Conservation (phyloP, 2,329 filamentous ascomycete genomes). For the Pyrenochaeta sp. region DNA sequence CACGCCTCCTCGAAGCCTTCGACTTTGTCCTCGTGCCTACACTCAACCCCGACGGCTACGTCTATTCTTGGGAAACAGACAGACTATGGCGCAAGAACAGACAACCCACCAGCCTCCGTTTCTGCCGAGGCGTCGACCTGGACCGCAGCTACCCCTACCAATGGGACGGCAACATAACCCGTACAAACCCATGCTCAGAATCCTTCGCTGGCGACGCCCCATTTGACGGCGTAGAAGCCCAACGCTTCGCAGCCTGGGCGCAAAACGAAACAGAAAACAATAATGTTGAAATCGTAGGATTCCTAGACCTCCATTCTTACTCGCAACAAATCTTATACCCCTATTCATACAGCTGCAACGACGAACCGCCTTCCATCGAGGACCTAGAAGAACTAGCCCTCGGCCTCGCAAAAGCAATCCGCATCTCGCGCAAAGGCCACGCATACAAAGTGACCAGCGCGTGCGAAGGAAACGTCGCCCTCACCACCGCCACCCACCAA, state of each 20-base stretch:
- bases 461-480: constrained; percentile 77
- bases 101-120: constrained; percentile 80
- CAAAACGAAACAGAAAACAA: constrained; percentile 76
- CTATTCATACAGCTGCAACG: constrained; percentile 83
- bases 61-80: constrained; percentile 91
- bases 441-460: constrained; percentile 77
- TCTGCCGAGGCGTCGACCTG: constrained; percentile 88
- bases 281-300: constrained; percentile 79
- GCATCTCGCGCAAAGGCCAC: constrained; percentile 76
- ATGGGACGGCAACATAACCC: constrained; percentile 74
- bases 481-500: constrained; percentile 12
- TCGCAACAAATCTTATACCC: constrained; percentile 95
- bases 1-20: constrained; percentile 80
- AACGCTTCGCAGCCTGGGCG: constrained; percentile 80
- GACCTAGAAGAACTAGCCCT: constrained; percentile 90
- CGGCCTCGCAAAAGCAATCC: constrained; percentile 88
- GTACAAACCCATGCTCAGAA: constrained; percentile 85
- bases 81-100: constrained; percentile 95
- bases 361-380: constrained; percentile 83
- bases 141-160: constrained; percentile 86
- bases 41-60: constrained; percentile 91
- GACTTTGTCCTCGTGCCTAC: constrained; percentile 90
- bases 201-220: constrained; percentile 84
- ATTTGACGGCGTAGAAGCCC: constrained; percentile 84
- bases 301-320: constrained; percentile 92